phyloP scores from a whole-genome alignment of 176 grass and related monocot species.

The Musa schizocarpa region DNA sequence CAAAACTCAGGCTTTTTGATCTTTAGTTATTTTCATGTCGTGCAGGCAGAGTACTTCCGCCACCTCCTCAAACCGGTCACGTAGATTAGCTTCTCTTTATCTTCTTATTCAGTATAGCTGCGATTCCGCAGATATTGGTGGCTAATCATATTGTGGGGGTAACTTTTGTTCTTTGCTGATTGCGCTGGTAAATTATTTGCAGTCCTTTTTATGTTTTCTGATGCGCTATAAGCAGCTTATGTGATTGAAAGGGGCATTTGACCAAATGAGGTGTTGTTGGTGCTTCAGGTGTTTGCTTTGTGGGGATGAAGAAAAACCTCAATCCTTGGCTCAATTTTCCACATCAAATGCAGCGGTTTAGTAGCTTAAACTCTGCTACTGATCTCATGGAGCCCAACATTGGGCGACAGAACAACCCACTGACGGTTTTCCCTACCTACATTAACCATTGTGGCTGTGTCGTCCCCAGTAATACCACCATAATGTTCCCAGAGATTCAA shows the following conservation, averaged over 20 bases:
- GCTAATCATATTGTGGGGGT: neutral
- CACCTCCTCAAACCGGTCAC: constrained; percentile 89
- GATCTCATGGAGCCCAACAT: constrained; percentile 32
- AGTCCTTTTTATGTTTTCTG: neutral
- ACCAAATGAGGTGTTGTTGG: neutral
- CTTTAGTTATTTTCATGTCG: constrained; percentile 3
- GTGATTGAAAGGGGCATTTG: constrained; percentile 6
- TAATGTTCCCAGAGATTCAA: constrained; percentile 13
- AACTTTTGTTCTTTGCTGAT: constrained; percentile 4
- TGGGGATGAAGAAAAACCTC: constrained; percentile 45
- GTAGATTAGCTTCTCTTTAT: constrained; percentile 40
- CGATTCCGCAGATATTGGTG: neutral
- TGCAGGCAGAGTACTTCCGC: constrained; percentile 83
- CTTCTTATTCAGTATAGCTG: constrained; percentile 19
- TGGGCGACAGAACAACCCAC: constrained; percentile 23
- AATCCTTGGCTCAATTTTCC: constrained; percentile 39
- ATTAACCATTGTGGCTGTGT: constrained; percentile 25
- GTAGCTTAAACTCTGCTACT: constrained; percentile 4
- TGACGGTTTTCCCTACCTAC: constrained; percentile 30
- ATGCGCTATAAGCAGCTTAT: neutral
- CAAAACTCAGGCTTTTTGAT: too few relatives aligned
- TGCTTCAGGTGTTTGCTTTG: constrained; percentile 42
- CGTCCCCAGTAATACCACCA: constrained; percentile 17
- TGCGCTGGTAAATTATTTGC: constrained; percentile 1
- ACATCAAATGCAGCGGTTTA: constrained; percentile 39